Evolutionary conservation across 495 filamentous ascomycete genomes (phyloP), one percentile per base, ranked within the genome.

Genomic region (Neurospora sp.): DNA sequence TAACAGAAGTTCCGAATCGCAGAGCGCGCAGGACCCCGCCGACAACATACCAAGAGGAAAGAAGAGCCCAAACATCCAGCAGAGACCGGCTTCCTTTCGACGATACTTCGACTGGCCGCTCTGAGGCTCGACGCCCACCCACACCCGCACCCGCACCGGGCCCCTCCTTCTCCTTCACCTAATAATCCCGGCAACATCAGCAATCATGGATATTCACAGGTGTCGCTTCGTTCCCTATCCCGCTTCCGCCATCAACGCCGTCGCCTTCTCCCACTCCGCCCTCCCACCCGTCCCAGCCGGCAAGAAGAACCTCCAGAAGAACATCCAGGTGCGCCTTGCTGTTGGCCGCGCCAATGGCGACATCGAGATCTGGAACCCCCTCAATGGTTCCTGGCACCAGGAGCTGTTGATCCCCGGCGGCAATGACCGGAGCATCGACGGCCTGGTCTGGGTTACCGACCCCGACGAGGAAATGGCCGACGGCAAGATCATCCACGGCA

Each of bases 341-440:
- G 87, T 99, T 76, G 96, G 96, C 70, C 91, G 96, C 75, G 91
- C 93, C 62, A 98, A 98, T 80, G 96, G 96, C 77, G 93, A 97
- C 78, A 96, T 99, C 76, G 96, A 98, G 83, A 94, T 99, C 74
- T 99, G 96, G 96, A 97, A 97, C 81, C 96, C 96, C 8, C 82
- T 92, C 73, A 88, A 88, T 74, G 94, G 94, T 16, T 82, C 87
- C 69, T 99, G 96, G 96, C 87, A 92, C 77, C 96, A 98, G 77
- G 96, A 99, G 83, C 90, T 89, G 16, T 89, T 92, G 44, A 89
- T 98, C 10, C 87, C 87, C 44, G 96, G 96, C 74, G 96, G 94
- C 70, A 90, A 92, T 72, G 93, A 93, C 76, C 85, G 94, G 70
- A 94, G 92, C 73, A 92, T 97, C 72, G 96, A 98, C 83, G 94